Base-by-base conservation (phyloP, 176 grass and related monocot genomes). In the Urochloa ruziziensis region DNA sequence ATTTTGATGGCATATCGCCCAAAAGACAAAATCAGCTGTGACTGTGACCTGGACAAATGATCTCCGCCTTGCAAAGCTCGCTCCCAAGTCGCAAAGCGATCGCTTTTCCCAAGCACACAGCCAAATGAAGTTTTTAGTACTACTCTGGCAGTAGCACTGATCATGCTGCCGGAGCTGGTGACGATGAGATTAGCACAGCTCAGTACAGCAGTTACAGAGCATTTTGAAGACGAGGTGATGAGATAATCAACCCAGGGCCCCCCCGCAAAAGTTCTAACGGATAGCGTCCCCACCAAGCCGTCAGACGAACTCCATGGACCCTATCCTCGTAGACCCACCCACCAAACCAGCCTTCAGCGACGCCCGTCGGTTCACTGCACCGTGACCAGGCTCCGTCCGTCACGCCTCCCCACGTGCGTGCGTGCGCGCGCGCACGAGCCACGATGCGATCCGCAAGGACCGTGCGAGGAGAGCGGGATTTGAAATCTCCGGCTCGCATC, bases 401-500 rank as follows among this genome's bases (percentile, higher is more conserved):
- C 19, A 10, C 13, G 6, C 13, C 14, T 0, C 35, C 62, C 67
- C 67, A 46, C 67, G n/a, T 9, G 33, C 66, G 70, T 74, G 81
- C 65, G 70, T 71, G 81, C 80, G 60, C 36, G 81, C 80, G 60
- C 36, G 18, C 64, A 47, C 80, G 78, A 34, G 5, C 33, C 36
- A 23, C 67, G 84, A 84, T 18, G 66, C 43, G 30, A 82, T 67
- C 37, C 28, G 29, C 28, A n/a, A n/a, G n/a, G 4, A 46, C 3
- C 10, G 43, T 2, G 59, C 6, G 29, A 43, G 9, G 24, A 19
- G 57, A n/a, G 8, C 15, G 25, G 53, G 70, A 81, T 89, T 89
- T 89, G 63, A 85, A 89, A 85, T 76, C 77, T 30, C 60, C 43
- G 2, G 1, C 48, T 59, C 79, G 30, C 79, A 65, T 59, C 79